Evolutionary conservation across 495 filamentous ascomycete species (phyloP).

Genomic region (Aspergillus avenaceus): DNA sequence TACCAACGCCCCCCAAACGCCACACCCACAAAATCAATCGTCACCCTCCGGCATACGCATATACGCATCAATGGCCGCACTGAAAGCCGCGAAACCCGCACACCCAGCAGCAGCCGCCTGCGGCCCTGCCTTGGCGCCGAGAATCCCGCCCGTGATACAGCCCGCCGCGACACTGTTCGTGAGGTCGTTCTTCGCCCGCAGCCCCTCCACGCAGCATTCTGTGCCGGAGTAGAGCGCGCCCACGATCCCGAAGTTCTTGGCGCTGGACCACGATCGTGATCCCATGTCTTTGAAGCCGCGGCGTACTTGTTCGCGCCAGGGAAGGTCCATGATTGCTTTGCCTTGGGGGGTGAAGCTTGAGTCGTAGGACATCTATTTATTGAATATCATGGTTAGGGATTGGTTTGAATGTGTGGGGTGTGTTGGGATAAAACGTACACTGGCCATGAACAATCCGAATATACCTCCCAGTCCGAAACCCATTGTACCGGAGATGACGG

Average conservation of each 20-base stretch:
- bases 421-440: constrained; percentile 48
- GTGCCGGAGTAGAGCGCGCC: constrained; percentile 88
- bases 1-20: too few relatives aligned
- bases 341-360: constrained; percentile 67
- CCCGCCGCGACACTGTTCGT: constrained; percentile 84
- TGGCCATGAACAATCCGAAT: constrained; percentile 96
- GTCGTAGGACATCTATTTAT: constrained; percentile 85
- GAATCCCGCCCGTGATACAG: constrained; percentile 83
- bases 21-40: not conserved
- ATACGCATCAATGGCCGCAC: constrained; percentile 89
- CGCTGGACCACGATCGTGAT: constrained; percentile 71
- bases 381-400: too few relatives aligned
- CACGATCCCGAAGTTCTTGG: constrained; percentile 91
- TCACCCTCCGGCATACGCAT: constrained; percentile 60
- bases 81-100: constrained; percentile 93
- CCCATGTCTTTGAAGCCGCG: constrained; percentile 94
- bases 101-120: constrained; percentile 88
- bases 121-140: constrained; percentile 81
- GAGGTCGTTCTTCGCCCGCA: constrained; percentile 88
- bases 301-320: constrained; percentile 74
- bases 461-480: constrained; percentile 86
- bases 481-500: constrained; percentile 75
- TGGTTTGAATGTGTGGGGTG: not conserved
- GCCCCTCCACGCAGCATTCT: constrained; percentile 91
- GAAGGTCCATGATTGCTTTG: constrained; percentile 63